Evolutionary conservation across 2,329 filamentous ascomycete genomes (phyloP), one percentile per base, ranked within the genome.

Genomic region (Diaporthe aspalathi): DNA sequence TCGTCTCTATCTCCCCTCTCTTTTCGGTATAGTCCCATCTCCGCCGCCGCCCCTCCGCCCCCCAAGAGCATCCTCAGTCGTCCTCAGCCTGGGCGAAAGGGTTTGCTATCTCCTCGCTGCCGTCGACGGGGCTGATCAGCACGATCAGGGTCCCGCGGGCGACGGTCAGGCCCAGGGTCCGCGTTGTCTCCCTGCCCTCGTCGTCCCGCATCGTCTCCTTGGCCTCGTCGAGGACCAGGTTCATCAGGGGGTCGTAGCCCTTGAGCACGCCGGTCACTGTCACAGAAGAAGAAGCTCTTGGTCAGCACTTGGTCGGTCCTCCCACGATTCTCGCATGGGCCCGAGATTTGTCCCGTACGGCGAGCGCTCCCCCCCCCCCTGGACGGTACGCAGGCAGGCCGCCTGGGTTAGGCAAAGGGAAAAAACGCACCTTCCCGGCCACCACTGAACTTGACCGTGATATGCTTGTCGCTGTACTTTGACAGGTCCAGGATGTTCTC

Each of bases 191-290:
- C 83, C 97, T 97, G 75, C 95, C 95, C 81, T 97, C 93, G 72
- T 98, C 95, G 79, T 99, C 96, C 86, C 92, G 89, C 83, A 98
- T 91, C 60, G 92, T 88, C 81, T 99, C 96, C 81, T 96, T 91
- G 67, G 97, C 95, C 76, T 98, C 93, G 79, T 98, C 96, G 70
- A 99, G 86, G 32, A 99, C 96, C 73, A 99, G 87, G 81, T 99
- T 99, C 95, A 98, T 98, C 73, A 99, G 87, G 77, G 96, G 95
- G 81, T 99, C 96, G 81, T 95, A 98, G 74, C 96, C 96, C 83
- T 98, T 98, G 52, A 99, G 86, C 1, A 90, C 94, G 67, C 96
- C 96, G 65, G 91, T 92, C 70, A 97, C 95, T 97, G 78, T 65
- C 43, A 22, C 12, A 11, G 12, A 65, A 16, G 5, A n/a, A n/a